phyloP scores from a whole-genome alignment of 495 filamentous ascomycete genomes.

The Lindgomyces ingoldianus region DNA sequence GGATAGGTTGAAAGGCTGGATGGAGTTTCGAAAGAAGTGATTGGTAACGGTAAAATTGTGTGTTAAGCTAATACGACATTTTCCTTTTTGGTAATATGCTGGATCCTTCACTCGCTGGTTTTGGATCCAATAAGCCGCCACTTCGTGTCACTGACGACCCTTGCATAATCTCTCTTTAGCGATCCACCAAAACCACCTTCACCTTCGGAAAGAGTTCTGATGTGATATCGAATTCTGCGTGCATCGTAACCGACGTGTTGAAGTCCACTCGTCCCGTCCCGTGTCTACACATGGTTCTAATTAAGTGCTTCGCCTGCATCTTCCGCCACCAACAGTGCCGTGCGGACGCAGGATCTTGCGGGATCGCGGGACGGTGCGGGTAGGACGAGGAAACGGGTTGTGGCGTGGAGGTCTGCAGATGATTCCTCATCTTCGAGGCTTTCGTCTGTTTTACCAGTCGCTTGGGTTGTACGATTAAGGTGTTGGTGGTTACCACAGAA shows the following conservation, averaged over 20 bases:
- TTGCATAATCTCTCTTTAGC: background rate
- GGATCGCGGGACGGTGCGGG: background rate
- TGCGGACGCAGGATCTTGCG: too few relatives aligned
- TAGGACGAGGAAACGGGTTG: background rate
- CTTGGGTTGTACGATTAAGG: too few relatives aligned
- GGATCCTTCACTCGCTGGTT: background rate
- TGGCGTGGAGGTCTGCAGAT: background rate
- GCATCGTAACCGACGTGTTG: background rate
- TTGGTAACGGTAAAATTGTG: too few relatives aligned
- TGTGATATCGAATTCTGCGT: background rate
- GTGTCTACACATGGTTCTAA: too few relatives aligned
- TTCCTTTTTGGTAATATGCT: background rate
- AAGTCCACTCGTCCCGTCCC: background rate
- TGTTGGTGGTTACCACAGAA: too few relatives aligned
- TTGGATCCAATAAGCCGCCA: conserved; percentile 6
- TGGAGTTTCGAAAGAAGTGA: too few relatives aligned
- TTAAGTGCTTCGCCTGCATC: too few relatives aligned
- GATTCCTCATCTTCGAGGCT: too few relatives aligned
- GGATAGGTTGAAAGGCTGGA: too few relatives aligned
- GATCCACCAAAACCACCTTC: background rate
- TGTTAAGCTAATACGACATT: background rate
- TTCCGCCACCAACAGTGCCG: background rate
- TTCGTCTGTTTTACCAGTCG: too few relatives aligned
- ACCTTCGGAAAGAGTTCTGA: background rate
- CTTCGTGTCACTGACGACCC: background rate